Evolutionary conservation across 495 filamentous ascomycete genomes (phyloP).

Genomic region (Parmelia sp.): DNA sequence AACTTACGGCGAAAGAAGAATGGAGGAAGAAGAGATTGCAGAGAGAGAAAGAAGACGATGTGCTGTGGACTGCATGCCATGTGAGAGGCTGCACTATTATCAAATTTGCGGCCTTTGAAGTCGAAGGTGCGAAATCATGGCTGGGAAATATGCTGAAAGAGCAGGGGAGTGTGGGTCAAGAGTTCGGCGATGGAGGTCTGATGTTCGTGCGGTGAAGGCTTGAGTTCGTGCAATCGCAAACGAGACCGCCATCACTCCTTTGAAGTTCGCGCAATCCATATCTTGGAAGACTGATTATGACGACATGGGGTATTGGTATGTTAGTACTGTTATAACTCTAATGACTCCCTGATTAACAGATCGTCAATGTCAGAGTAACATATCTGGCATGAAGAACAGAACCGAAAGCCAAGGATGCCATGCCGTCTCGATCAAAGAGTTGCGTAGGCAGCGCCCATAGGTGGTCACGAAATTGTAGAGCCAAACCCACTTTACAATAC

Average conservation of each 20-base stretch:
- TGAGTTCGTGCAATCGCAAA: neutral
- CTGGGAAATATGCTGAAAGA: constrained; percentile 49
- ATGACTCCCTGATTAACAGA: neutral
- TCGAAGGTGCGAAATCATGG: constrained; percentile 59
- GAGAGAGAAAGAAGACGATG: constrained; percentile 48
- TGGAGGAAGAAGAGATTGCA: constrained; percentile 35
- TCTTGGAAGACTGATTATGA: neutral
- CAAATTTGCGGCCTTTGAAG: constrained; percentile 66
- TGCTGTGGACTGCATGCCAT: constrained; percentile 71
- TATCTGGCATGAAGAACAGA: neutral
- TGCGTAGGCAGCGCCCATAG: neutral
- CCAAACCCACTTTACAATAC: neutral
- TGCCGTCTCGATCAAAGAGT: neutral
- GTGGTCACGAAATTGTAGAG: neutral
- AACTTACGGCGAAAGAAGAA: constrained; percentile 27
- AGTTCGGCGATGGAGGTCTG: constrained; percentile 59
- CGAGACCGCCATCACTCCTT: neutral
- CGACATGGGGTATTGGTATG: neutral
- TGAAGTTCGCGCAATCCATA: neutral
- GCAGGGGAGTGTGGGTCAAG: constrained; percentile 50
- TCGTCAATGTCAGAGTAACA: neutral
- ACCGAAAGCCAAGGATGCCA: neutral
- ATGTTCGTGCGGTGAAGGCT: constrained; percentile 45
- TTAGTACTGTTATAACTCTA: neutral
- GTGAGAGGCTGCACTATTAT: constrained; percentile 44